A percentile compares a stretch with the other conserved stretches of the same genome.
These are phyloP conservation scores for Tetrahymena malaccensis DNA, from an alignment of 73 alveolate species.

Conservation along the genomic window DNA sequence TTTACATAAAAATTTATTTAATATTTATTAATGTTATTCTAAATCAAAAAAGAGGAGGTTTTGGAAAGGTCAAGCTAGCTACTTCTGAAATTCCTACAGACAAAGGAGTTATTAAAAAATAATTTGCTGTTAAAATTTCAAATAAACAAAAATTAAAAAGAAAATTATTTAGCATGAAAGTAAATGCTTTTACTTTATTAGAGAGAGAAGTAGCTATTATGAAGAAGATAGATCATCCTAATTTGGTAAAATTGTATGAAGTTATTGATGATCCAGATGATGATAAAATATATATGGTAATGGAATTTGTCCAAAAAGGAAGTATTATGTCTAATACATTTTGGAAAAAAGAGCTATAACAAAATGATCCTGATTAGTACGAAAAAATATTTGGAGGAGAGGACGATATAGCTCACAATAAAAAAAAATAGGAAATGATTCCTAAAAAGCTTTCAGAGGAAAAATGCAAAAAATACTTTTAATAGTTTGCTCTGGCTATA, in stretches of 20 bases:
- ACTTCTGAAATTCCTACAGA: neutral
- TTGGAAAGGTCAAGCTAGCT: conserved; percentile 35
- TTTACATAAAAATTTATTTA: too few species aligned
- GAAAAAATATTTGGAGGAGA: neutral
- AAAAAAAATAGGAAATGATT: neutral
- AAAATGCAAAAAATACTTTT: conserved; percentile 28
- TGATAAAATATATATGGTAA: conserved; percentile 25
- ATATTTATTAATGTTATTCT: neutral
- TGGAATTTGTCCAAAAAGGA: conserved; percentile 40
- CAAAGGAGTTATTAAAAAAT: neutral
- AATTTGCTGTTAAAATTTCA: conserved; percentile 25
- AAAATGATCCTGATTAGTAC: neutral
- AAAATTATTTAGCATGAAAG: conserved; percentile 19
- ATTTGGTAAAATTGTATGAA: conserved; percentile 26
- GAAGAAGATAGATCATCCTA: conserved; percentile 23
- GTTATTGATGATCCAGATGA: conserved; percentile 41
- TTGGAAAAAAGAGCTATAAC: conserved; percentile 1
- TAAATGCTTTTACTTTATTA: conserved; percentile 30
- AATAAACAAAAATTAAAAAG: conserved; percentile 30
- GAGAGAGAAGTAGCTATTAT: conserved; percentile 45
- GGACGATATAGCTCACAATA: neutral
- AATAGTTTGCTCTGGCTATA: conserved; percentile 23
- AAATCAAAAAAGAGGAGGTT: conserved; percentile 7
- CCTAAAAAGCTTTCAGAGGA: neutral
- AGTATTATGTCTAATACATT: conserved; percentile 11